Evolutionary conservation across 176 grass and related monocot genomes (phyloP), one percentile per base, ranked within the genome.

Genomic region (Carex pumila): DNA sequence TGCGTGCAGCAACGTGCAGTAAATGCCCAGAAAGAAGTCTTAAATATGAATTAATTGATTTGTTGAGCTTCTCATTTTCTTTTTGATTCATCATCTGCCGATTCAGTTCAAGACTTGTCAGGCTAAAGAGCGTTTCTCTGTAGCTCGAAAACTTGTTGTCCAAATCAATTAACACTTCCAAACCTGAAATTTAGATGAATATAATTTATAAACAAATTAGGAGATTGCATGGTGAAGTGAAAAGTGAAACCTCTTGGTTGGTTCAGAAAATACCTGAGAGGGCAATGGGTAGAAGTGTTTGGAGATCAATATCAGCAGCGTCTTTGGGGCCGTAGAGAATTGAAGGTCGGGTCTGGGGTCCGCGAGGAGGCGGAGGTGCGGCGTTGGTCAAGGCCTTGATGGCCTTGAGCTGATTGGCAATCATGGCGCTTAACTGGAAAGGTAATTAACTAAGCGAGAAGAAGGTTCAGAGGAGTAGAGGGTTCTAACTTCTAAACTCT

Each of bases 51-150:
- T 87, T 85, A 49, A 98, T 91, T 14, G 95, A 98, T 80, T 90
- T 91, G 88, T 98, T 88, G 11, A 98, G 69, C 83, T 93, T 91
- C 13, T 91, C 88, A 14, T 98, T 94, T 68, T 94, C 92, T 59
- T 93, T 89, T 12, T 85, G 85, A 39, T 84, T 89, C 84, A 91
- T 75, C 88, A 90, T 88, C 72, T 98, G 90, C 1, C 95, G 87
- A 58, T 98, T 89, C 65, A 93, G 36, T 45, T 95, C 92, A 41
- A 98, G 89, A 87, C 91, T 98, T 17, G 86, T 91, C 82, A 95
- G 84, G 76, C 88, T 91, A 86, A 98, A 98, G 6, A 98, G 87
- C 12, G 95, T 93, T 1, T 85, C 69, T 9, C 64, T 72, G 80
- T 93, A 98, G 79, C 71, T 84, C 41, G 60, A 74, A 82, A 98